Conservation (phyloP, 352 stramenopile genomes). For the Aphanomyces astaci region DNA sequence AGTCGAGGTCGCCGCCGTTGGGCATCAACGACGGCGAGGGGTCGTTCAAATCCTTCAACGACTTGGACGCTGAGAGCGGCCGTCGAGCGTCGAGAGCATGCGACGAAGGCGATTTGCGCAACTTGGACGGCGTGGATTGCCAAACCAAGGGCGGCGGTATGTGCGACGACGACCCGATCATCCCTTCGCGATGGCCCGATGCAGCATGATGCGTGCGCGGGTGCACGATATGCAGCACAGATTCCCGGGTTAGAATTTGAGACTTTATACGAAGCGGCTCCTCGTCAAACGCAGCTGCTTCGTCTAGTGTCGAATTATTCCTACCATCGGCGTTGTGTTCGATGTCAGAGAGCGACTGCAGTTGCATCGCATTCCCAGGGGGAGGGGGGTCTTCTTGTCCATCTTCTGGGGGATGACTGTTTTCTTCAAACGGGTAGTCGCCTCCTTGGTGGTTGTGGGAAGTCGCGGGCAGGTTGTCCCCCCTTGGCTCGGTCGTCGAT, state of each 20-base stretch:
- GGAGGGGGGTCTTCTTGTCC: too few relatives aligned
- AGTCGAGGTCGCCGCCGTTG: too few relatives aligned
- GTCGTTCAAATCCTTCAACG: not conserved
- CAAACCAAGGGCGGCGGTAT: not conserved
- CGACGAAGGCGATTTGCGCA: not conserved
- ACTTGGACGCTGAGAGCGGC: not conserved
- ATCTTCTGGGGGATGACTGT: too few relatives aligned
- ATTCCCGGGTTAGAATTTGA: not conserved
- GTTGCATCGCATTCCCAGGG: not conserved
- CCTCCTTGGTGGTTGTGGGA: too few relatives aligned
- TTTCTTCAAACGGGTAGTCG: too few relatives aligned
- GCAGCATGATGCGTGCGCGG: not conserved
- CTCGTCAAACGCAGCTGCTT: not conserved
- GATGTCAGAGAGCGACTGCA: not conserved
- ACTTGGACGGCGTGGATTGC: not conserved
- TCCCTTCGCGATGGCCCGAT: not conserved
- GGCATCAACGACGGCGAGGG: not conserved
- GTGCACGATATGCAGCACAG: not conserved
- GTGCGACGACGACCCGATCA: not conserved
- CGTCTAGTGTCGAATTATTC: not conserved
- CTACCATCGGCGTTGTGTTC: not conserved
- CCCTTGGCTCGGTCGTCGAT: too few relatives aligned
- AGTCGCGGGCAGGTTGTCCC: too few relatives aligned
- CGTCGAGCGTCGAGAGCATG: not conserved
- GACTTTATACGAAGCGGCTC: not conserved